phyloP scores from a whole-genome alignment of 495 filamentous ascomycete species.

The Podospora didyma region DNA sequence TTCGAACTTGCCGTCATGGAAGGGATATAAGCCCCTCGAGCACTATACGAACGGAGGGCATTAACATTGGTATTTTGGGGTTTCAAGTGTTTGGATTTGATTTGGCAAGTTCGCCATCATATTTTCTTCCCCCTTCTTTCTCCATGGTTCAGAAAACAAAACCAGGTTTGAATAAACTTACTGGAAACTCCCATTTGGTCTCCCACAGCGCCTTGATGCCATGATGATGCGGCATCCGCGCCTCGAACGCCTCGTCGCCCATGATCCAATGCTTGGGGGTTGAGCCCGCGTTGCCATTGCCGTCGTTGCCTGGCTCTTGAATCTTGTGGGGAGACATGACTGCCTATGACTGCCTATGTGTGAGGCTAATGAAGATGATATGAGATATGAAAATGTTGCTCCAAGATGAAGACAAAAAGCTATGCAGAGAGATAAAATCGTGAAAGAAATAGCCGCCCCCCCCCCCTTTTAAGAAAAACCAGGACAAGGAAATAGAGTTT shows the following conservation, averaged over 20 bases:
- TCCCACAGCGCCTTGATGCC: slow-evolving; percentile 73
- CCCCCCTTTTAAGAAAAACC: background rate
- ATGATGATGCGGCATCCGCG: slow-evolving; percentile 59
- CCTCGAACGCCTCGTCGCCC: slow-evolving; percentile 38
- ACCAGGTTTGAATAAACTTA: slow-evolving; percentile 23
- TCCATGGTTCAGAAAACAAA: background rate
- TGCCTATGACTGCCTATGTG: no score
- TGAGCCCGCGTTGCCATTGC: no score
- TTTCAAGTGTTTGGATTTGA: background rate
- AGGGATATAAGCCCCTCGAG: slow-evolving; percentile 66
- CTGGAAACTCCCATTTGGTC: slow-evolving; percentile 72
- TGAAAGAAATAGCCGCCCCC: no score
- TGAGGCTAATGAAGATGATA: no score
- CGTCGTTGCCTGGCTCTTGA: background rate
- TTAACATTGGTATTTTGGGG: background rate
- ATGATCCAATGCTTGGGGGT: slow-evolving; percentile 37
- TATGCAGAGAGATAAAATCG: background rate
- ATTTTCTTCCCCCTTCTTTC: background rate
- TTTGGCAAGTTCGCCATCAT: background rate
- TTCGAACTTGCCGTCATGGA: slow-evolving; percentile 65
- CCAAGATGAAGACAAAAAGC: no score
- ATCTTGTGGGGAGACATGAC: slow-evolving; percentile 24
- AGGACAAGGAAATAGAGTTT: background rate
- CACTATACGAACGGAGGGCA: slow-evolving; percentile 37
- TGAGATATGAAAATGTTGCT: no score